Conservation (phyloP, 139 green algal species). For the Pleodorina starrii region DNA sequence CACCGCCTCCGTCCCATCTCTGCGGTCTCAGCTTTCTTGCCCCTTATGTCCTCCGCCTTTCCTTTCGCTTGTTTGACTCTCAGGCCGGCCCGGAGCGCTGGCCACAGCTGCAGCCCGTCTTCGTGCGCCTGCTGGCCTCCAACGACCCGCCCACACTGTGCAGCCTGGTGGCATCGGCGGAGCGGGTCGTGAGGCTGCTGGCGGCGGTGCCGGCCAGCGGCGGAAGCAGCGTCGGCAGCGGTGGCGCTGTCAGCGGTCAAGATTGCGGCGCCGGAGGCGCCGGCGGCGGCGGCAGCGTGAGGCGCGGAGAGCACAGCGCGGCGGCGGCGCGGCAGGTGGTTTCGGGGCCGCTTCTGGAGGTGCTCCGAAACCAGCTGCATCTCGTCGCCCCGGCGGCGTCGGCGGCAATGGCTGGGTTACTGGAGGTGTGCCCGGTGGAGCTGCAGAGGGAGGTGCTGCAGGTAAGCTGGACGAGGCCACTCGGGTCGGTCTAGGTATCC, state of each 20-base stretch:
- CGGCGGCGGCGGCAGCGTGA: neutral
- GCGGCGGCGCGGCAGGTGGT: constrained; percentile 16
- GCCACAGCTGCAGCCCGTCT: constrained; percentile 26
- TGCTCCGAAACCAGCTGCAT: constrained; percentile 5
- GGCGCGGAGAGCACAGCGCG: neutral
- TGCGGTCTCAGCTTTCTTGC: too few species aligned
- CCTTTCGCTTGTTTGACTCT: too few species aligned
- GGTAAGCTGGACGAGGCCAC: too few species aligned
- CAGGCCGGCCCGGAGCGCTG: constrained; percentile 26
- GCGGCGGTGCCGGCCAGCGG: neutral
- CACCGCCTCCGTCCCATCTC: too few species aligned
- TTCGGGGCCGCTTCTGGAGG: constrained; percentile 22
- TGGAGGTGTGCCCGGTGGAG: neutral
- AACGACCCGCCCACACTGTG: neutral
- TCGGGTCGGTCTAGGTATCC: too few species aligned
- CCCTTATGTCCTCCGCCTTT: too few species aligned
- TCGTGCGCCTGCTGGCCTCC: neutral
- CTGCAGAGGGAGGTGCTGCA: constrained; percentile 37
- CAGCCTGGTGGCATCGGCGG: neutral
- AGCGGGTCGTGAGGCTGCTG: constrained; percentile 2
- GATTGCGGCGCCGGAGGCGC: neutral
- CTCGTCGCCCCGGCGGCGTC: neutral
- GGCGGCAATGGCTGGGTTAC: constrained; percentile 11
- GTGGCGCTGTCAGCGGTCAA: neutral
- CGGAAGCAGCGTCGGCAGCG: neutral